Base-by-base conservation (phyloP, 2,329 filamentous ascomycete genomes). In the Endocalyx cinctus region DNA sequence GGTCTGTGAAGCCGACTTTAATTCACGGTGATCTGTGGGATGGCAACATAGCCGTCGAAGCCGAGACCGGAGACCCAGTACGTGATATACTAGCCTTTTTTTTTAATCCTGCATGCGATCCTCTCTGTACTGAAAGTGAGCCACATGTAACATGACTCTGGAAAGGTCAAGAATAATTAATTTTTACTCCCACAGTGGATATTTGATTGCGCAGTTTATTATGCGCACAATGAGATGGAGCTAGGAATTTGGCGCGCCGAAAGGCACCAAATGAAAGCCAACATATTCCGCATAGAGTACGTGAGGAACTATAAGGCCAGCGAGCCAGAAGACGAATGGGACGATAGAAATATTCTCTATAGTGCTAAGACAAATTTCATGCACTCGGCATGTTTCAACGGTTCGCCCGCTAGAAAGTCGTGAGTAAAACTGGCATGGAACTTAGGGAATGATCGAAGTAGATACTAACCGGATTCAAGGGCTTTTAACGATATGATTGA, bases 1-100 rank as follows among this genome's bases (percentile, higher is more conserved):
- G 49, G 2, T 25, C 13, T 2, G 25, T 59, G 8, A 50, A 43
- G 27, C 55, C 57, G 1, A 40, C 41, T 14, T 42, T 64, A 27
- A 56, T 63, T 12, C 61, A 64, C 36, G 62, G 60, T 1, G 60
- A 66, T 42, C 43, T 66, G 2, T 67, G 60, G 63, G 57, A 67
- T 29, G 55, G 48, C 2, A 69, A 68, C 34, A 44, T 51, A 2
- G 60, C 57, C 1, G 55, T 52, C 5, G 50, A 56, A 18, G 33
- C 37, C 1, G 33, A 48, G 6, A 63, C 50, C 0, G 52, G 48
- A 1, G 31, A 56, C 1, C 37, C 56, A n/a, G n/a, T n/a, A n/a
- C n/a, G n/a, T n/a, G n/a, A n/a, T n/a, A n/a, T n/a, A n/a, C n/a
- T n/a, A n/a, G n/a, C n/a, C n/a, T n/a, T n/a, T n/a, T n/a, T n/a